Base-by-base conservation (phyloP, 805 yeast genomes). In the Ogataea saltuana region DNA sequence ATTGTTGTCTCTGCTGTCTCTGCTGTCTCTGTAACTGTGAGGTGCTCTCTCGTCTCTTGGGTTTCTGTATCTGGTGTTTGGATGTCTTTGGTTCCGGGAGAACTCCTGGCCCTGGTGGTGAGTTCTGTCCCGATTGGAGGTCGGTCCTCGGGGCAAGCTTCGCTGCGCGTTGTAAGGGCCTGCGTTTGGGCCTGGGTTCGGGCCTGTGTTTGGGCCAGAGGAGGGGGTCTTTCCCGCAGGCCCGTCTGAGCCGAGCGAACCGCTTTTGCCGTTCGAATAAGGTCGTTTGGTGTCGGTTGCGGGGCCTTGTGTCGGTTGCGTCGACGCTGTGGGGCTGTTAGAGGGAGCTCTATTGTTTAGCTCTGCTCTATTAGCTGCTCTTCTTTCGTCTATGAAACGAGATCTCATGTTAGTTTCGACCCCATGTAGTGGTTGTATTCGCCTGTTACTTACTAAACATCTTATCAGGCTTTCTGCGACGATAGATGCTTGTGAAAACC, bases 341-440 rank as follows among this genome's bases (percentile, higher is more conserved):
- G 28, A 5, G 16, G 38, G 20, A 11, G 38, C 30, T 16, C 29
- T 34, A 16, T 19, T 36, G 33, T n/a, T n/a, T n/a, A 41, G 36
- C 37, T 46, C 53, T 9, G 42, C 45, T 42, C 58, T 39, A 16
- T 54, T 54, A 17, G 59, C 58, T 2, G 57, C 54, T 39, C 60
- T 35, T 49, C 61, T 44, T 29, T 57, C 60, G 50, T 55, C 56
- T 41, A n/a, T n/a, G n/a, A n/a, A n/a, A n/a, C n/a, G 33, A 16
- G 15, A 6, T 10, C 18, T 21, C 30, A 34, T 18, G 18, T 22
- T 39, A 13, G 18, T n/a, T 7, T 17, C 18, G 21, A 17, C 4
- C 12, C 7, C 5, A 18, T 5, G 6, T 13, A 5, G 4, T 17
- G 27, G 8, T 6, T 7, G 33, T 16, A 8, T 8, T 16, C 22